A percentile compares a stretch with the other conserved stretches of the same genome.
Evolutionary conservation across 768 basidiomycete genomes (phyloP).

Genomic region (Psilocybe sp.): DNA sequence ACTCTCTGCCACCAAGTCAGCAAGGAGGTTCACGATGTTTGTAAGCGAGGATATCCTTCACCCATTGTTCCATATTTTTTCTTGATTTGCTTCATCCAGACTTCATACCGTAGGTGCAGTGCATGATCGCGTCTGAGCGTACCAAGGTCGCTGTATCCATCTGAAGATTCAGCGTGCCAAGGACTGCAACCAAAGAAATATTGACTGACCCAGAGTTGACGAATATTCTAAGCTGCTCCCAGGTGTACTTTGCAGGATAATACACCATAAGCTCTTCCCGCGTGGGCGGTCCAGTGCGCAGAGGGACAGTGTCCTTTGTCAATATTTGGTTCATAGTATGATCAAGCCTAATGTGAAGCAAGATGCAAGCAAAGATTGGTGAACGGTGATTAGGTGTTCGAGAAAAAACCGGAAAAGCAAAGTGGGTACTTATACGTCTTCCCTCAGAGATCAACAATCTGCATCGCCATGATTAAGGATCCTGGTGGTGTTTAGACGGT

Average conservation of each 20-base stretch:
- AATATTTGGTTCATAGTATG: neutral
- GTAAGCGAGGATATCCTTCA: conserved; percentile 26
- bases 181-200: conserved; percentile 34
- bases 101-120: conserved; percentile 66
- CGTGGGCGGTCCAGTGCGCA: conserved; percentile 62
- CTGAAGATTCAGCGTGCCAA: conserved; percentile 61
- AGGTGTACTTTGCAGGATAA: conserved; percentile 77
- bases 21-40: neutral
- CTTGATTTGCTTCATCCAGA: conserved; percentile 54
- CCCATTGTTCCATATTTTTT: conserved; percentile 64
- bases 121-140: conserved; percentile 46
- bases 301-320: conserved; percentile 28
- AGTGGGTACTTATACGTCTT: too few relatives aligned
- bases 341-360: neutral
- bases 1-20: conserved; percentile 41
- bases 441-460: too few relatives aligned
- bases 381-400: too few relatives aligned
- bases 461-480: too few relatives aligned
- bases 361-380: neutral
- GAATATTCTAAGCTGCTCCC: conserved; percentile 72
- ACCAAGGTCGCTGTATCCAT: too few relatives aligned
- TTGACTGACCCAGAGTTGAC: conserved; percentile 68
- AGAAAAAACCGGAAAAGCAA: too few relatives aligned
- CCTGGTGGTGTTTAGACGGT: too few relatives aligned
- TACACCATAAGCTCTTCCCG: conserved; percentile 59